Evolutionary conservation across 1,139 yeast species (phyloP).

Genomic region (Martiniozyma asiatica): DNA sequence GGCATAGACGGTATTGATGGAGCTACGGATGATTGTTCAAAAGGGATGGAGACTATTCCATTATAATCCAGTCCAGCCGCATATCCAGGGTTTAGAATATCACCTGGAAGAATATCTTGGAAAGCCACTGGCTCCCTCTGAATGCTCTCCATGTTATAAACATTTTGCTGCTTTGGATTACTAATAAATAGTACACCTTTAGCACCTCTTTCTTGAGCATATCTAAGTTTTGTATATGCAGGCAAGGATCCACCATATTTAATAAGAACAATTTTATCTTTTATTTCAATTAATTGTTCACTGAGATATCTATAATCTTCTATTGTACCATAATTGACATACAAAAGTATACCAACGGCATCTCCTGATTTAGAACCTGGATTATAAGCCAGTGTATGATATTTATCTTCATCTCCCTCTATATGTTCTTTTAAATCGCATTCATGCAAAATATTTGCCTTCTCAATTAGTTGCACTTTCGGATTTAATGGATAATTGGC

Average conservation of each 20-base stretch:
- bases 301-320: slow-evolving; percentile 42
- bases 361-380: slow-evolving; percentile 57
- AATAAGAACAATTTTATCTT: slow-evolving; percentile 42
- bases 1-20: slow-evolving; percentile 72
- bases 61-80: slow-evolving; percentile 19
- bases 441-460: slow-evolving; percentile 12
- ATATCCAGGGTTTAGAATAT: slow-evolving; percentile 62
- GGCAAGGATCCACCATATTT: slow-evolving; percentile 29
- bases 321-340: slow-evolving; percentile 53
- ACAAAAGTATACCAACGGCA: slow-evolving; percentile 39
- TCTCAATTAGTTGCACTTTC: slow-evolving; percentile 14
- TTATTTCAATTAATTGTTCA: slow-evolving; percentile 25
- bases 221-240: slow-evolving; percentile 39
- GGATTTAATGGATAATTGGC: slow-evolving; percentile 44
- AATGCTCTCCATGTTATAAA: slow-evolving; percentile 31
- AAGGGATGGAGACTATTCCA: slow-evolving; percentile 15
- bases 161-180: slow-evolving; percentile 23
- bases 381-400: slow-evolving; percentile 38
- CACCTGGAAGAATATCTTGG: slow-evolving; percentile 62
- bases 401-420: slow-evolving; percentile 9
- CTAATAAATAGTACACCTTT: slow-evolving; percentile 45
- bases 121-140: slow-evolving; percentile 58
- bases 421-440: slow-evolving; percentile 22
- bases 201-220: slow-evolving; percentile 42
- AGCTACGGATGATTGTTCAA: slow-evolving; percentile 40